These are phyloP conservation scores for Prototheca wickerhamii DNA, from an alignment of 163 green algal genomes.

Conservation along the genomic window DNA sequence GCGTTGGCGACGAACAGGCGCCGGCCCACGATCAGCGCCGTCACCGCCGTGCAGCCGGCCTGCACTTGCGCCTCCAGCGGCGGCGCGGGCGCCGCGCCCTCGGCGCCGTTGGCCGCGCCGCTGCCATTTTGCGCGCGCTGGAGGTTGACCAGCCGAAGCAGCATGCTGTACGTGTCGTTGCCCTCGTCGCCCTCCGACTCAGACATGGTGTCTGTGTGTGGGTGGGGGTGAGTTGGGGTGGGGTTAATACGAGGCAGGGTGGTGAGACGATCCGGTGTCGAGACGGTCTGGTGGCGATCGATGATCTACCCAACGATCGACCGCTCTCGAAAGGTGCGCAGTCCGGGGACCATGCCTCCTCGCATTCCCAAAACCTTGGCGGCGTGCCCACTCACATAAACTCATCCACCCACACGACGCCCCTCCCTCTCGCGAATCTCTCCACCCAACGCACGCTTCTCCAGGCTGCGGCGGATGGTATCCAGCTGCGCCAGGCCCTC, in stretches of 20 bases:
- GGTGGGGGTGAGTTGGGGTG: too few relatives aligned
- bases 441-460: constrained; percentile 28
- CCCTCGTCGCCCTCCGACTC: not conserved
- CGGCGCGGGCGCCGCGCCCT: not conserved
- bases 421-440: constrained; percentile 2
- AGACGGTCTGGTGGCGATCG: too few relatives aligned
- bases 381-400: too few relatives aligned
- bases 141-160: constrained; percentile 20
- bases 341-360: too few relatives aligned
- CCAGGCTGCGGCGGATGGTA: constrained; percentile 5
- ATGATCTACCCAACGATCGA: too few relatives aligned
- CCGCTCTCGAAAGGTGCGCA: too few relatives aligned
- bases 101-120: not conserved
- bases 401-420: not conserved
- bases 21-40: constrained; percentile 49
- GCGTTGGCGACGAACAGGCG: constrained; percentile 75
- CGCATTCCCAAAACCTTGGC: too few relatives aligned
- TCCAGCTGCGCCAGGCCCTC: constrained; percentile 23
- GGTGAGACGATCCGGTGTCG: too few relatives aligned
- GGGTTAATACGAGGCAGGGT: too few relatives aligned
- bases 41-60: constrained; percentile 78
- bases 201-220: not conserved
- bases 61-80: constrained; percentile 36
- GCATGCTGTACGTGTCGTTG: constrained; percentile 18
- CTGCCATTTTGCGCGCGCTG: constrained; percentile 12